Base-by-base conservation (phyloP, 208 protist species). In the Blastocrithidia nonstop region DNA sequence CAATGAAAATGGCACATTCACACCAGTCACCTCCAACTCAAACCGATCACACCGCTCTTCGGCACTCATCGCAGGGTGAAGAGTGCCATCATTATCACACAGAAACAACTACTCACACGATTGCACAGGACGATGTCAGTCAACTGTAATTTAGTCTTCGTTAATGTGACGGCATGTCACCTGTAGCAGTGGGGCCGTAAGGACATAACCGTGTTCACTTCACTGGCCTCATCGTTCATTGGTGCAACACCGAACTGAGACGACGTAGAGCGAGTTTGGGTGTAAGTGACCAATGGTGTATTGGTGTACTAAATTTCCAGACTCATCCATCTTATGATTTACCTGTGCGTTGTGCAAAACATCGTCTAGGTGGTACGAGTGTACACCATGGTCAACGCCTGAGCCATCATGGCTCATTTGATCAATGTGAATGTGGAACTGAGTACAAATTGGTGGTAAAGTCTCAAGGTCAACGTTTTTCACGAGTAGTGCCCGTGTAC, bases 161-260 rank as follows among this genome's bases (percentile, higher is more conserved):
- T 76, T 73, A 48, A 95, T 88, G 36, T 51, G 51, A 24, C 11
- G 56, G 19, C 87, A 57, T 32, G 50, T 46, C 5, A 91, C 46
- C 41, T 78, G 55, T 38, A 95, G 62, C 52, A 80, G 75, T 7
- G 80, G 71, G 23, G 86, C 49, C 26, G 87, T 95, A 44, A 88
- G 61, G 4, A 88, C 45, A 61, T 83, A 78, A 21, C 85, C 49
- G 11, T 61, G 59, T 28, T 54, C 45, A 46, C 75, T 90, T 83
- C 87, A 95, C 25, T 57, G 71, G n/a, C 85, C 80, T 83, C 87
- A 92, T 23, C 67, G 59, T 51, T 77, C 72, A 45, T 87, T 72
- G 8, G 83, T 70, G 57, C 79, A 82, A 47, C 65, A 80, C 6
- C 87, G 79, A 25, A 92, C 71, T 37, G 75, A 58, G 2, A 91